A percentile compares a stretch with the other conserved stretches of the same genome.
phyloP scores from a whole-genome alignment of 1,139 yeast species.

The Suhomyces bokatorum region DNA sequence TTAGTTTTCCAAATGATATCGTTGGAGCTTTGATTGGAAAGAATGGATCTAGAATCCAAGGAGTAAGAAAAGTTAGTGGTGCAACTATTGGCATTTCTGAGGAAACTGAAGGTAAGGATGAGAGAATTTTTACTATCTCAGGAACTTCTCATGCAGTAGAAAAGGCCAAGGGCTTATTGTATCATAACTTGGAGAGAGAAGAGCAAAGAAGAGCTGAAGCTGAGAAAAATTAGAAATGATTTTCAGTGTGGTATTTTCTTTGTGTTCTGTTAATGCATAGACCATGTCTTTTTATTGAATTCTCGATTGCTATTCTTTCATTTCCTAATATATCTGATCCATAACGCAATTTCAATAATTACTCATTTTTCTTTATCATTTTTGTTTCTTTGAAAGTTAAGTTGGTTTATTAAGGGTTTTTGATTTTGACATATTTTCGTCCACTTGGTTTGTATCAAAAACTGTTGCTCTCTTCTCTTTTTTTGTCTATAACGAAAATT shows the following conservation, averaged over 20 bases:
- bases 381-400: constrained; percentile 3
- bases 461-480: constrained; percentile 7
- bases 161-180: constrained; percentile 65
- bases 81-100: constrained; percentile 80
- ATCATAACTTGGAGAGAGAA: constrained; percentile 77
- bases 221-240: constrained; percentile 9
- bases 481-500: constrained; percentile 7
- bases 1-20: constrained; percentile 69
- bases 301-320: not conserved
- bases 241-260: not conserved
- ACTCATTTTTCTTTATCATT: constrained; percentile 3
- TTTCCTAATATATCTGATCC: not conserved
- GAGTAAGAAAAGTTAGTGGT: constrained; percentile 76
- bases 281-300: constrained; percentile 7
- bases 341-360: constrained; percentile 2
- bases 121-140: constrained; percentile 70
- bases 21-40: constrained; percentile 93
- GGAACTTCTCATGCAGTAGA: constrained; percentile 69
- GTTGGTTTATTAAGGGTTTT: constrained; percentile 6
- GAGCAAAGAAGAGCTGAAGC: constrained; percentile 60
- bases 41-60: constrained; percentile 83
- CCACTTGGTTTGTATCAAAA: constrained; percentile 3
- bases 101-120: constrained; percentile 62
- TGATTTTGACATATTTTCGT: constrained; percentile 2
- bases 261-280: constrained; percentile 7